Evolutionary conservation across 257 asterid species (phyloP).

Genomic region (Gardenia jasminoides): DNA sequence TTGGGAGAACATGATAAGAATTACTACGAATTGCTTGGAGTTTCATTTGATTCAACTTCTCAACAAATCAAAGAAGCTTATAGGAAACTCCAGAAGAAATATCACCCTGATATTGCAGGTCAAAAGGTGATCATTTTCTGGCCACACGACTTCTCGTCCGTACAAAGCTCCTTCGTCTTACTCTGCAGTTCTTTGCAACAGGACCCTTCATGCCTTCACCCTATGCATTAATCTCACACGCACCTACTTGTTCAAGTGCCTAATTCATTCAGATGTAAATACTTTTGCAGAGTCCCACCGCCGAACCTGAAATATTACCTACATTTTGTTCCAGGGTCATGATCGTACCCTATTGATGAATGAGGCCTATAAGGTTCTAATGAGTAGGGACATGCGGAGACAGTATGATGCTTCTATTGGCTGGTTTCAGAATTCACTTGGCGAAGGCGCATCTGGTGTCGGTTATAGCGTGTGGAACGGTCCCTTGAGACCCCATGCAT

Average conservation of each 20-base stretch:
- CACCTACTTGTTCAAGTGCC: neutral
- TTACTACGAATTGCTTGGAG: slow-evolving; percentile 48
- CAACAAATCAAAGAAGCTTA: slow-evolving; percentile 52
- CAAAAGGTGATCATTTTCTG: slow-evolving; percentile 33
- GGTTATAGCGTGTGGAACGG: slow-evolving; percentile 50
- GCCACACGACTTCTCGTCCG: neutral
- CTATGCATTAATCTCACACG: neutral
- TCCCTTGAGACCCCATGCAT: slow-evolving; percentile 49
- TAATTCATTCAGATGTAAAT: neutral
- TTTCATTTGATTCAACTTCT: slow-evolving; percentile 46
- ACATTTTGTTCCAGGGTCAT: slow-evolving; percentile 45
- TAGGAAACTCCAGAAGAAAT: slow-evolving; percentile 53
- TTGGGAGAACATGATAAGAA: slow-evolving; percentile 25
- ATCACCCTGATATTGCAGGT: slow-evolving; percentile 66
- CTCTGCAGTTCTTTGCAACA: neutral
- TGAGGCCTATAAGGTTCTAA: slow-evolving; percentile 47
- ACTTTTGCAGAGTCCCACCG: neutral
- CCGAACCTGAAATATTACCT: neutral
- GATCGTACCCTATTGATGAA: slow-evolving; percentile 47
- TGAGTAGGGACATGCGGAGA: slow-evolving; percentile 39
- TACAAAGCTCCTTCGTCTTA: neutral
- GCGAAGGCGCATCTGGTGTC: slow-evolving; percentile 12
- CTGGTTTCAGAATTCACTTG: slow-evolving; percentile 14
- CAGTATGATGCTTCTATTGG: slow-evolving; percentile 45
- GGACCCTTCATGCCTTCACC: neutral